Evolutionary conservation across 1,139 yeast genomes (phyloP), one percentile per base, ranked within the genome.

Genomic region (Blastobotrys persicus): DNA sequence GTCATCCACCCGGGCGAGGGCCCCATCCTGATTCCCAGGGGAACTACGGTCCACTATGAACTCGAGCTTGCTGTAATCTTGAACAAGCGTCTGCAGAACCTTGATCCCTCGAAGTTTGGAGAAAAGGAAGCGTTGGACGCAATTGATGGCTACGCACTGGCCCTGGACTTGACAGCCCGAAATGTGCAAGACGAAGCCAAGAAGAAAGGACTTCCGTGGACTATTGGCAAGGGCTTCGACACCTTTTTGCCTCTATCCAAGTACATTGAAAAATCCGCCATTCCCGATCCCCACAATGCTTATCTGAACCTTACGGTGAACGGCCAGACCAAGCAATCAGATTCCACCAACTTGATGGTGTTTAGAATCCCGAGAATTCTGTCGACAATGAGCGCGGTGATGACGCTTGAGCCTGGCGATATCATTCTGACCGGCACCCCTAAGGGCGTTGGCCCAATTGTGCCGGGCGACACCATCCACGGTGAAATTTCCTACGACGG

Each of bases 101-200:
- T 85, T 47, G 76, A 83, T 17, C 76, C 81, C 1, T 66, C 65
- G 2, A 66, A 69, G 0, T 85, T 87, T 64, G 72, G 80, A n/a
- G 76, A 78, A 11, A 64, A 77, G 48, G 86, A 88, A 47, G 94
- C 95, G 1, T 64, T 85, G 49, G 88, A 85, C 44, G 75, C 88
- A 13, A 87, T 92, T 58, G 88, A 79, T 6, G 85, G 98, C 2
- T 89, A 91, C 62, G 88, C 95, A 0, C 73, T 94, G 56, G 89
- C 97, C 0, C 78, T 92, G 48, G 98, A 92, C 66, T 77, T 92
- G 77, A 92, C 98, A 6, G 98, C 96, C 0, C 79, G 98, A 66
- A 89, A 91, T 63, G 95, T 92, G 31, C 99, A 92, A 69, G 91
- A 86, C 62, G 96, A 85, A 63, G 97, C 97, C 45, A 94, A 92